A percentile compares a stretch with the other conserved stretches of the same genome.
Evolutionary conservation across 2,329 filamentous ascomycete genomes (phyloP).

Genomic region (Pyricularia sp.): DNA sequence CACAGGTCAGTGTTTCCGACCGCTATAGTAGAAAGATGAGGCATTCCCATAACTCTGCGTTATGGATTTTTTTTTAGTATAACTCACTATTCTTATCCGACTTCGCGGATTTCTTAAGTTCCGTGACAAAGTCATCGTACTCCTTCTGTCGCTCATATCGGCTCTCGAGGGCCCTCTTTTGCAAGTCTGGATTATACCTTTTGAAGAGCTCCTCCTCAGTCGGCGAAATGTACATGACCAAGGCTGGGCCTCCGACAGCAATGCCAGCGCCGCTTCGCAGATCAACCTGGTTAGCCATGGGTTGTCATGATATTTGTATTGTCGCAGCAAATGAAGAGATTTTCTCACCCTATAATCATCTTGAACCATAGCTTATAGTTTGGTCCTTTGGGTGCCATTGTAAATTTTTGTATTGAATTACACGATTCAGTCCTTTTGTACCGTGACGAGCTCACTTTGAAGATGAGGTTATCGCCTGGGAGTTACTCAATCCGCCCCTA

Average conservation of each 20-base stretch:
- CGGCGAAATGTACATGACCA: constrained; percentile 69
- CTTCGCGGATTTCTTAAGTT: constrained; percentile 79
- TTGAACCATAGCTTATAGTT: constrained; percentile 52
- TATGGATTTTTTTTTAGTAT: not conserved
- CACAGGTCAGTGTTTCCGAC: constrained; percentile 2
- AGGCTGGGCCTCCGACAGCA: constrained; percentile 71
- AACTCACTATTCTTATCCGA: constrained; percentile 78
- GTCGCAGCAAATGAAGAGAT: not conserved
- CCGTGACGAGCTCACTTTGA: not conserved
- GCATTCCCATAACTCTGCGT: not conserved
- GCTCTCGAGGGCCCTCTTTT: constrained; percentile 71
- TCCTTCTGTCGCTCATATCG: constrained; percentile 66
- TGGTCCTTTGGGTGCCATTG: constrained; percentile 31
- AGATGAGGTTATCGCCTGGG: not conserved
- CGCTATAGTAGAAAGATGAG: not conserved
- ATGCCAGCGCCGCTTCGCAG: constrained; percentile 51
- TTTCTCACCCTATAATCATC: constrained; percentile 54
- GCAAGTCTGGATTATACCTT: constrained; percentile 89
- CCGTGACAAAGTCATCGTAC: constrained; percentile 75
- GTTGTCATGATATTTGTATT: not conserved
- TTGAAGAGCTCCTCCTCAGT: constrained; percentile 87
- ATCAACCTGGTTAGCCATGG: not conserved
- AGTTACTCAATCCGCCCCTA: not conserved
- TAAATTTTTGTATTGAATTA: constrained; percentile 2
- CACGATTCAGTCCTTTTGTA: not conserved